Base-by-base conservation (phyloP, 192 early-diverging fungal species). In the Coemansia sp. region DNA sequence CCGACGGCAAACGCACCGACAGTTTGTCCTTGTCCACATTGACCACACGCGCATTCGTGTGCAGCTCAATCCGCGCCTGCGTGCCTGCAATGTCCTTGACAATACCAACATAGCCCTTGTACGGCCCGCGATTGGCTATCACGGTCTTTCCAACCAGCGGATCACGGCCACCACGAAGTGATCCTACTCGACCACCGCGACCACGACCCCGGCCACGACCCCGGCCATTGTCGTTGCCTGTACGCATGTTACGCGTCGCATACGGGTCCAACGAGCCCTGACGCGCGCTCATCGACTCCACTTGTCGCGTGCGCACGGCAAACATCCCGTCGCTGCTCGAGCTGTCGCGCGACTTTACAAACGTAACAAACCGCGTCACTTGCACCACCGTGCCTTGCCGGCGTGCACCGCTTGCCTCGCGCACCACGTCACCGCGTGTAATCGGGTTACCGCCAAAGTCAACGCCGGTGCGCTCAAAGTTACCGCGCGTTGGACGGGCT, bases 31-130 rank as follows among this genome's bases (percentile, higher is more conserved):
- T 88, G 22, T 89, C 87, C 2, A 98, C 88, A n/a, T 81, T 90
- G 24, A 99, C 84, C 21, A 92, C 84, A 10, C 86, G 83, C 23
- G 86, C 87, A 69, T 90, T 94, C 24, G 95, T 96, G 75, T 98
- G 95, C 23, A 99, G 83, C 75, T 98, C 94, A 5, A 99, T 90
- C 23, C 95, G 86, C 6, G 89, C 92, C 41, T 76, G 71, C 8
- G 66, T 70, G 54, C 91, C 90, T 0, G 85, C 83, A 0, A 89
- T 84, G 38, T 96, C 94, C 68, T 96, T 97, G 32, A 95, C 93
- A 57, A 98, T 94, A 17, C 97, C 97, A 17, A 95, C 76, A 72
- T 96, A 99, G n/a, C 95, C 95, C 71, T 99, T 99, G 84, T 92
- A 93, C 12, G 92, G 91, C 9, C 97, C 97, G 25, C 87, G 84